Percentiles rank a stretch among this genome's conserved stretches.
Evolutionary conservation across 345 rosid genomes (phyloP).

Genomic region (Microcos paniculata): DNA sequence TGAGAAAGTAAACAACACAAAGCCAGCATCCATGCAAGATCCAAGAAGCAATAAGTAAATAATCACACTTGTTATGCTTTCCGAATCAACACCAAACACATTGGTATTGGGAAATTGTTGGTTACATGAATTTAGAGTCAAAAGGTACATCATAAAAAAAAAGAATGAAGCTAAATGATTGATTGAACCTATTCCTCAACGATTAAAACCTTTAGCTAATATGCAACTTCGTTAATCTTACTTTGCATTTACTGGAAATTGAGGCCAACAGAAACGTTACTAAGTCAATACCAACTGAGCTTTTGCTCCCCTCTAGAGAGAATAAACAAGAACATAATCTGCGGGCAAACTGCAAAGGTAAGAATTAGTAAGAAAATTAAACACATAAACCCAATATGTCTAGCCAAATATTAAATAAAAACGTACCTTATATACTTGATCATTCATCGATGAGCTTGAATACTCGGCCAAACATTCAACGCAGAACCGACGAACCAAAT

Average conservation of each 20-base stretch:
- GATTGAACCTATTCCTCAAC: neutral
- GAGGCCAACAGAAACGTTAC: conserved; percentile 38
- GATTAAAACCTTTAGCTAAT: neutral
- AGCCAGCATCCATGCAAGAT: neutral
- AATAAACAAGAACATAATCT: conserved; percentile 59
- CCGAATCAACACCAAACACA: neutral
- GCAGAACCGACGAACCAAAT: conserved; percentile 43
- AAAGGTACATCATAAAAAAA: neutral
- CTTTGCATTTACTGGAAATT: conserved; percentile 55
- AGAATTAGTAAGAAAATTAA: conserved; percentile 17
- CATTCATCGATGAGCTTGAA: conserved; percentile 50
- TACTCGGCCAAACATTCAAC: conserved; percentile 46
- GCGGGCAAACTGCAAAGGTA: conserved; percentile 58
- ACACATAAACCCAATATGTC: neutral
- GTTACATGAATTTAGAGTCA: neutral
- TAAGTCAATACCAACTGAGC: conserved; percentile 37
- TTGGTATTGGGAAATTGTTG: neutral
- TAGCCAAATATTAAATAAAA: neutral
- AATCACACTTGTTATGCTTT: neutral
- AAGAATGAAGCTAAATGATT: neutral
- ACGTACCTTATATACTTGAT: conserved; percentile 63
- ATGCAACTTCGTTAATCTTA: conserved; percentile 24
- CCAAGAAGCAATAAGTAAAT: neutral
- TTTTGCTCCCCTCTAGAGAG: conserved; percentile 33
- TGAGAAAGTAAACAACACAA: neutral